These are phyloP conservation scores for Fragosphaeria purpurea DNA, from an alignment of 2,329 filamentous ascomycete genomes.

Conservation along the genomic window DNA sequence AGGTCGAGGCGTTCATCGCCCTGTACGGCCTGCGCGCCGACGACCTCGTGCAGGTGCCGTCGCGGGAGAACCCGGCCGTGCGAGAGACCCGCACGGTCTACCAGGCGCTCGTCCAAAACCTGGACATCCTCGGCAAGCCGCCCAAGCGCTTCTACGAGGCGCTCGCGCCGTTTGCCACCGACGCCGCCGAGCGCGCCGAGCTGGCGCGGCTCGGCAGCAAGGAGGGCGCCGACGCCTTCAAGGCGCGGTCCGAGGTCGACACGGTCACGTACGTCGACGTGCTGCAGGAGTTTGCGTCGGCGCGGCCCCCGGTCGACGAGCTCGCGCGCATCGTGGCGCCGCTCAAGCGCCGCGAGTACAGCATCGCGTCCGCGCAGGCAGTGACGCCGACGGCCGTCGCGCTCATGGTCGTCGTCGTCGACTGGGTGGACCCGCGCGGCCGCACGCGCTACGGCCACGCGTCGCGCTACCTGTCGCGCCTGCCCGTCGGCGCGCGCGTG, in stretches of 20 bases:
- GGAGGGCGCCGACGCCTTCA: constrained; percentile 82
- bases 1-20: constrained; percentile 77
- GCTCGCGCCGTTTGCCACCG: constrained; percentile 73
- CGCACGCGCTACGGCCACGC: constrained; percentile 88
- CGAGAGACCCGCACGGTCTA: constrained; percentile 86
- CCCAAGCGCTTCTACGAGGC: constrained; percentile 97
- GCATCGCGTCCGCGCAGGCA: constrained; percentile 94
- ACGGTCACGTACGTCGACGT: constrained; percentile 86
- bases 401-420: constrained; percentile 93
- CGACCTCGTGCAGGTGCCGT: constrained; percentile 83
- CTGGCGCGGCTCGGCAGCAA: constrained; percentile 66
- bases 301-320: constrained; percentile 79
- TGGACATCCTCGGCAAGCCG: constrained; percentile 94
- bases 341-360: constrained; percentile 95
- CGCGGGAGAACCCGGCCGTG: constrained; percentile 63
- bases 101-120: constrained; percentile 82
- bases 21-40: constrained; percentile 78
- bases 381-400: constrained; percentile 84
- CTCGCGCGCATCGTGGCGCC: constrained; percentile 79
- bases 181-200: constrained; percentile 72
- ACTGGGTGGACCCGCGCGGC: constrained; percentile 83
- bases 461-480: constrained; percentile 73
- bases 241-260: constrained; percentile 82
- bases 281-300: constrained; percentile 79
- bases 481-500: constrained; percentile 66